Percentiles rank a stretch among this genome's conserved stretches.
Evolutionary conservation across 345 rosid species (phyloP).

Genomic region (Mangifera indica): DNA sequence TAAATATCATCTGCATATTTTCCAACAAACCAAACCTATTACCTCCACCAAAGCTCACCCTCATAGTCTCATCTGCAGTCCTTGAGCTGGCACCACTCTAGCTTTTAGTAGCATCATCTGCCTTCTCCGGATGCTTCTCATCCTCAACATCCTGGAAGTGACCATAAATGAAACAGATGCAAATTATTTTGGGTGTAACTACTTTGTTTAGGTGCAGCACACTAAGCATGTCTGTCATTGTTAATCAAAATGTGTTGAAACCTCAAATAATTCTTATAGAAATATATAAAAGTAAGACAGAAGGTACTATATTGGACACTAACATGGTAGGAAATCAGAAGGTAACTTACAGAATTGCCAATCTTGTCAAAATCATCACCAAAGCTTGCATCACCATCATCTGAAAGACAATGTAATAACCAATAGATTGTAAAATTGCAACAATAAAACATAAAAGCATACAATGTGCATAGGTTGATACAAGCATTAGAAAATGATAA

Average conservation of each 20-base stretch:
- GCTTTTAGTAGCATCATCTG: conserved; percentile 5
- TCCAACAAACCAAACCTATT: background rate
- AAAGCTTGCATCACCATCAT: conserved; percentile 63
- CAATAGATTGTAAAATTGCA: conserved; percentile 9
- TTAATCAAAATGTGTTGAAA: background rate
- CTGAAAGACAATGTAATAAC: conserved; percentile 36
- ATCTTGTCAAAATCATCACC: conserved; percentile 92
- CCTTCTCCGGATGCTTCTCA: conserved; percentile 41
- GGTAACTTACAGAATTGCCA: conserved; percentile 70
- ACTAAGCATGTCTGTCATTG: background rate
- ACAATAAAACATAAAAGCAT: background rate
- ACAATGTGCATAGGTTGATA: background rate
- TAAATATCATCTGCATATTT: conserved; percentile 13
- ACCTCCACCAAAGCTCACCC: background rate
- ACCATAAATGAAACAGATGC: conserved; percentile 3
- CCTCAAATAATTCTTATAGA: background rate
- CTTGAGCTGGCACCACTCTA: conserved; percentile 13
- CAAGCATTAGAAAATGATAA: background rate
- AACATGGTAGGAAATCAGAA: background rate
- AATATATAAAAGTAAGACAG: background rate
- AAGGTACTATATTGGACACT: background rate
- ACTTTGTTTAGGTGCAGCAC: background rate
- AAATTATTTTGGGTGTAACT: background rate
- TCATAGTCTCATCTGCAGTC: too few species aligned
- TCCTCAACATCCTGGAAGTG: conserved; percentile 62